These are phyloP conservation scores for Globisporangium takayamanum DNA, from an alignment of 352 stramenopile genomes.

Conservation along the genomic window DNA sequence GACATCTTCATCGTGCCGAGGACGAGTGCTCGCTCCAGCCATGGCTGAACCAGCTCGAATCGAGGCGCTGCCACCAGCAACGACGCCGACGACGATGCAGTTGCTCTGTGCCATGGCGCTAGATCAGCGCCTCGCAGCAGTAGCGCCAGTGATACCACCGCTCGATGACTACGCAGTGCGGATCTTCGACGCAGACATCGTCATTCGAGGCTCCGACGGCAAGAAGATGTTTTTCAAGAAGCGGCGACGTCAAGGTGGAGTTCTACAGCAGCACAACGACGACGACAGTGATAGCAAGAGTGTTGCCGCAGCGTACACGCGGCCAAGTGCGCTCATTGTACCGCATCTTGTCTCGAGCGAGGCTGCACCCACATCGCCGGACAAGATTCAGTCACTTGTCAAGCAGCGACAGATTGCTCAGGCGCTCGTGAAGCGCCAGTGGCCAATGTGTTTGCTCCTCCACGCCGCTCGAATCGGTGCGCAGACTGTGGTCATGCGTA, in stretches of 20 bases:
- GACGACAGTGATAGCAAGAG: not conserved
- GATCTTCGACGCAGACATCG: conserved; percentile 26
- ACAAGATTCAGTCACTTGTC: not conserved
- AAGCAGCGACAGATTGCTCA: conserved; percentile 1
- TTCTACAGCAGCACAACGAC: not conserved
- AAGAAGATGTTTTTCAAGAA: conserved; percentile 37
- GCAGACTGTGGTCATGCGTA: conserved; percentile 13
- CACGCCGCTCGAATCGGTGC: conserved; percentile 13
- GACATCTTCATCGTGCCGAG: too few species aligned
- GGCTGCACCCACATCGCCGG: not conserved
- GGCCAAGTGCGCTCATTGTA: not conserved
- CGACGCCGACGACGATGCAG: not conserved
- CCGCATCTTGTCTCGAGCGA: not conserved
- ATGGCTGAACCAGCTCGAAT: too few species aligned
- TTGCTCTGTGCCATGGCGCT: too few species aligned
- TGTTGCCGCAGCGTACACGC: not conserved
- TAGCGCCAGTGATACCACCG: not conserved
- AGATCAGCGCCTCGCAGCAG: too few species aligned
- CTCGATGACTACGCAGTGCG: not conserved
- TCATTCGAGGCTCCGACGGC: conserved; percentile 25
- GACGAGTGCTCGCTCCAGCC: too few species aligned
- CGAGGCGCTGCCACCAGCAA: too few species aligned
- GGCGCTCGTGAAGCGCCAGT: conserved; percentile 11
- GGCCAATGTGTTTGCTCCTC: conserved; percentile 14
- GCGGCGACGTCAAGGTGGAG: not conserved